Evolutionary conservation across 2,329 filamentous ascomycete species (phyloP), one percentile per base, ranked within the genome.

Genomic region (Aspergillus sp.): DNA sequence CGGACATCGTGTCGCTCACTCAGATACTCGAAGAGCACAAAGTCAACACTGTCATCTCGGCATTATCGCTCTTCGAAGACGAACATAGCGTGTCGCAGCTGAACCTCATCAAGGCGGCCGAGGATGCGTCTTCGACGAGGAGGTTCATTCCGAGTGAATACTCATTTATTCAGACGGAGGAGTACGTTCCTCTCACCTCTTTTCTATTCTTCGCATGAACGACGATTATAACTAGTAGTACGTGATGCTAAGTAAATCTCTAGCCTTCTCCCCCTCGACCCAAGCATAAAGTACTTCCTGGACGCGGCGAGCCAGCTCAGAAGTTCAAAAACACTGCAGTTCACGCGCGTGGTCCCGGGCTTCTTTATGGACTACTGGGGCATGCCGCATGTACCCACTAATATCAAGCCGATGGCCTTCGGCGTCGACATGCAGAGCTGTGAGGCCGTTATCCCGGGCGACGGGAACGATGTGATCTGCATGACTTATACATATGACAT

Each of bases 401-500:
- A 80, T 62, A 62, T 82, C 52, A 56, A 68, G 2, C 75, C 73
- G 2, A 70, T 73, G 49, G 68, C 74, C 0, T 74, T 80, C 14
- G 73, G 77, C 3, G 58, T 83, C 19, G 79, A 83, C 62, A 73
- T 83, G 9, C 56, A 65, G 3, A 72, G 73, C 58, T 75, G 78
- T 12, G 68, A 68, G 3, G 82, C 82, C 1, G 79, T 75, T 11
- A 77, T 84, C 19, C 81, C 82, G 0, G 81, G 80, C 0, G 70
- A 76, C 21, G 83, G 83, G 0, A 70, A 79, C n/a, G 72, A 68
- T 6, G 67, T 68, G 3, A 70, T 80, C 8, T 67, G 73, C 3
- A 79, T 82, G 65, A 84, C 81, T 0, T 79, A 83, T 62, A 80
- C 76, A 1, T 68, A 68, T 4, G 82, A 85, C 62, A 69, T 85